phyloP scores from a whole-genome alignment of 2,329 filamentous ascomycete genomes.

The Elsinoe fawcettii region DNA sequence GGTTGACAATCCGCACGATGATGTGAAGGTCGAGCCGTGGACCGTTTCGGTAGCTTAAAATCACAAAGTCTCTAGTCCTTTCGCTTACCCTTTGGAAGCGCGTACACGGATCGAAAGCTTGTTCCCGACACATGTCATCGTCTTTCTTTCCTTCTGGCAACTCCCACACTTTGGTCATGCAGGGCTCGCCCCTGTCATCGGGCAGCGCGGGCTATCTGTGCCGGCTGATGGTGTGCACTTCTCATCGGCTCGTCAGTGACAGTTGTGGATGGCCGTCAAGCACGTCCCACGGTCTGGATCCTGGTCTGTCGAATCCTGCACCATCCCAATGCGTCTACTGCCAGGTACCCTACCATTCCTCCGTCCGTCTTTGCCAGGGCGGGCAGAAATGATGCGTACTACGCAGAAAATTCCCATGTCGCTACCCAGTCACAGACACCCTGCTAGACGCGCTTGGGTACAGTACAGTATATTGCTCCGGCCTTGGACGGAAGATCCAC shows the following conservation, averaged over 20 bases:
- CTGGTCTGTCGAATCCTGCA: slow-evolving; percentile 13
- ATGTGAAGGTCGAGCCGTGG: slow-evolving; percentile 12
- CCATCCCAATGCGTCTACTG: slow-evolving; percentile 6
- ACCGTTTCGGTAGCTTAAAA: slow-evolving; percentile 15
- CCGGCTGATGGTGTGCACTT: not conserved
- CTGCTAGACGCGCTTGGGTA: not conserved
- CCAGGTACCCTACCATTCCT: not conserved
- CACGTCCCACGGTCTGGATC: slow-evolving; percentile 13
- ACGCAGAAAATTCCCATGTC: not conserved
- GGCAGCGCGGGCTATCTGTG: not conserved
- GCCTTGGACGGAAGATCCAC: not conserved
- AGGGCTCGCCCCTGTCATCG: slow-evolving; percentile 7
- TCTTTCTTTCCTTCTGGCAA: not conserved
- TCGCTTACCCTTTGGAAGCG: slow-evolving; percentile 10
- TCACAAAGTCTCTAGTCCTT: not conserved
- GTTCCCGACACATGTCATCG: not conserved
- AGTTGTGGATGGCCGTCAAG: slow-evolving; percentile 2
- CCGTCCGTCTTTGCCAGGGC: not conserved
- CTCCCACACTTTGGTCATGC: not conserved
- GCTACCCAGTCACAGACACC: not conserved
- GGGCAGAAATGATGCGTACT: not conserved
- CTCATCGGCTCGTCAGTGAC: slow-evolving; percentile 8
- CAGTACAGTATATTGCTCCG: not conserved
- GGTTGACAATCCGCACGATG: slow-evolving; percentile 10
- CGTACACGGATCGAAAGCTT: slow-evolving; percentile 4